A percentile compares a stretch with the other conserved stretches of the same genome.
phyloP scores from a whole-genome alignment of 208 protist genomes.

The Acanthamoeba lenticulata region DNA sequence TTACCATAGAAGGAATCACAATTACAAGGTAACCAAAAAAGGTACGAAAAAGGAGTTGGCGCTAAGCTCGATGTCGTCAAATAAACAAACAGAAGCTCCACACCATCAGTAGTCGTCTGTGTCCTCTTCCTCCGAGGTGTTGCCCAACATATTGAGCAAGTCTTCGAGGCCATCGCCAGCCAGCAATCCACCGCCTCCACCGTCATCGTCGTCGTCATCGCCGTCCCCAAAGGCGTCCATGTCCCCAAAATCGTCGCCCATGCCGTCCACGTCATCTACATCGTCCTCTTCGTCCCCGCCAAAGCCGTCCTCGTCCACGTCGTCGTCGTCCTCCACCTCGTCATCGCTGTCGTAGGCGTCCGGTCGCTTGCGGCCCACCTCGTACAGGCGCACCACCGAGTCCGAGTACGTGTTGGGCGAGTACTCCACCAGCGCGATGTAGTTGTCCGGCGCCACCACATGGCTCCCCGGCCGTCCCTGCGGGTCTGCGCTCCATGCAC shows the following conservation, averaged over 20 bases:
- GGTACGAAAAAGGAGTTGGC: too few relatives aligned
- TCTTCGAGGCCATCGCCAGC: background rate
- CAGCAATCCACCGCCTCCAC: background rate
- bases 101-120: background rate
- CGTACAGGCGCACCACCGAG: slow-evolving; percentile 68
- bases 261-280: slow-evolving; percentile 53
- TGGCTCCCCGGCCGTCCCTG: background rate
- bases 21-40: too few relatives aligned
- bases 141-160: background rate
- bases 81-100: too few relatives aligned
- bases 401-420: background rate
- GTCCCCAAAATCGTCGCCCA: too few relatives aligned
- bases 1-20: too few relatives aligned
- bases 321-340: slow-evolving; percentile 36
- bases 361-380: slow-evolving; percentile 65
- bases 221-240: slow-evolving; percentile 13
- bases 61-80: too few relatives aligned
- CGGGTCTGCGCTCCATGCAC: background rate
- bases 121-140: background rate
- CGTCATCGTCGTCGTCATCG: background rate
- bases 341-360: slow-evolving; percentile 68
- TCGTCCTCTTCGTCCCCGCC: slow-evolving; percentile 65
- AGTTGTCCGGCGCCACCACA: slow-evolving; percentile 42
- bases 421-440: slow-evolving; percentile 61
- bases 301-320: too few relatives aligned